Conservation (phyloP, 306 rosid species). For the Ziziphus jujuba region DNA sequence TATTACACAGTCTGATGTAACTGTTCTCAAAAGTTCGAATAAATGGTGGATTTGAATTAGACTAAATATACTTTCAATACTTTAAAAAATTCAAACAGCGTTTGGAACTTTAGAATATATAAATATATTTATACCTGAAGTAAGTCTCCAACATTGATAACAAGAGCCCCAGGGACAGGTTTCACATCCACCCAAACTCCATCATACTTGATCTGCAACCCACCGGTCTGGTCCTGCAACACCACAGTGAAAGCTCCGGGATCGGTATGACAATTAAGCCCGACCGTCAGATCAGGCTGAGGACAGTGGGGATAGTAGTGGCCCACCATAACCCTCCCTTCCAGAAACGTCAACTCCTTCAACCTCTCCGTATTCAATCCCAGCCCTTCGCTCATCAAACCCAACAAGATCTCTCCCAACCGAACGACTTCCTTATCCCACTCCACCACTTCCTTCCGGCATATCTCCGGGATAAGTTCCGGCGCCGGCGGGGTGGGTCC, state of each 20-base stretch:
- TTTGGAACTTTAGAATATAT: not conserved
- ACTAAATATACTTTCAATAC: no score
- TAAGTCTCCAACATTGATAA: constrained; percentile 74
- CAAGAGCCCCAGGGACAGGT: constrained; percentile 68
- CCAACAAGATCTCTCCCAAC: constrained; percentile 40
- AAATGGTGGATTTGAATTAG: no score
- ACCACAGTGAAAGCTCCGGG: constrained; percentile 65
- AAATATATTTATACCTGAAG: constrained; percentile 57
- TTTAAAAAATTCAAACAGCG: no score
- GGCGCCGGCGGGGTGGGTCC: constrained; percentile 29
- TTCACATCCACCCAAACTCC: constrained; percentile 70
- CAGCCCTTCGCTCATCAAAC: constrained; percentile 42
- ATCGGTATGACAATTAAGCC: constrained; percentile 71
- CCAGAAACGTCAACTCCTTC: constrained; percentile 32
- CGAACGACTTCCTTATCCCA: constrained; percentile 52
- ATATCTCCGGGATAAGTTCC: constrained; percentile 50
- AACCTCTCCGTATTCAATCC: constrained; percentile 35
- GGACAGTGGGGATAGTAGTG: constrained; percentile 50
- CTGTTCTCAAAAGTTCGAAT: no score
- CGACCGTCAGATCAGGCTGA: constrained; percentile 53
- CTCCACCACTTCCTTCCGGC: constrained; percentile 36
- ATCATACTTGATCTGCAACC: constrained; percentile 62
- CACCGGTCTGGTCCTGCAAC: constrained; percentile 78
- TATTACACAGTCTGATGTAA: no score
- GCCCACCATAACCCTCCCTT: constrained; percentile 35